Evolutionary conservation across 805 yeast genomes (phyloP), one percentile per base, ranked within the genome.

Genomic region (Yarrowia keelungensis): DNA sequence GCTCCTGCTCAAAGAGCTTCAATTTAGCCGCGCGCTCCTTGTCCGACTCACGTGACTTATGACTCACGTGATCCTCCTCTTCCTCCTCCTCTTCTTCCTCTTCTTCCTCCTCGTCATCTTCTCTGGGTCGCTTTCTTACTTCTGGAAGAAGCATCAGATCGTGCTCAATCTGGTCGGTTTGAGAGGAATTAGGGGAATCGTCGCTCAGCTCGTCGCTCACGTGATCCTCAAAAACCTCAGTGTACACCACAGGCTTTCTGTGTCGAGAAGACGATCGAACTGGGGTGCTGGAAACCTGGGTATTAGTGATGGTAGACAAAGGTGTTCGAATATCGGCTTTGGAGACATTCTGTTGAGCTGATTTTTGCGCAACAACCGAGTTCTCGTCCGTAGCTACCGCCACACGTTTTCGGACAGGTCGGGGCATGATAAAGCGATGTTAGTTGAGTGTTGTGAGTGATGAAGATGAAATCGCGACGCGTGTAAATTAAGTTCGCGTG

Each of bases 401-500:
- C 42, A 7, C 14, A 19, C 65, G 65, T 59, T 59, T 59, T 59
- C 65, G 50, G 5, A 49, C 51, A 10, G 65, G 65, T 43, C 51
- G 42, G 5, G 65, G 43, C 65, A 59, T 59, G 51, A 12, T 35
- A 26, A 7, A 1, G 3, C 12, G 36, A 12, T 22, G 38, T 54
- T 22, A 5, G 41, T 51, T 45, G 12, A 5, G 59, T 38, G 43
- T 14, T 8, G 45, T 10, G 43, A 19, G 32, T 16, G 59, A 35
- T 3, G 5, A 10, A 16, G 38, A 9, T 35, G 41, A 15, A 47
- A 22, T 38, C 46, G 26, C 16, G 46, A 42, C 62, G 62, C 62
- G 62, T 56, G 10, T 26, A 2, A 19, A 51, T 51, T 51, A 19
- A 41, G 49, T 42, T 36, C 32, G 45, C 36, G 45, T 22, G 32